Evolutionary conservation across 805 yeast species (phyloP), one percentile per base, ranked within the genome.

Genomic region (Grigorovia humatica): DNA sequence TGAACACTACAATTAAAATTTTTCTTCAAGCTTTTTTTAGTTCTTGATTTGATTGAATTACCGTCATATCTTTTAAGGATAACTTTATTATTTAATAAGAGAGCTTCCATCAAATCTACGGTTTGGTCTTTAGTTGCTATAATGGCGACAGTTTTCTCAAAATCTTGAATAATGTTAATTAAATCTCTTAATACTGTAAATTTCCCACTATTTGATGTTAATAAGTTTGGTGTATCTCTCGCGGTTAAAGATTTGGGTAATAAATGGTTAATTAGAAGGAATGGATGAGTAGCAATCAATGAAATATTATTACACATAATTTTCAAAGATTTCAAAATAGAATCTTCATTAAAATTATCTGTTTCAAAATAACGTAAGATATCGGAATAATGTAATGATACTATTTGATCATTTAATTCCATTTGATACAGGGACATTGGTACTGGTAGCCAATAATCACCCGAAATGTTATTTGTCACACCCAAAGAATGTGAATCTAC

Each of bases 321-420:
- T 54, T 81, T 78, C 65, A 91, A 74, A 0, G 95, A 82, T 61
- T 87, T 87, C n/a, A 81, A 72, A 41, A 85, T 78, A 30, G 86
- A 79, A 47, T 75, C 75, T 48, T 79, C 81, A 47, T 71, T 67
- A 44, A 67, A 72, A 51, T 72, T 70, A 38, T 71, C 68, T 1
- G 75, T 69, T 64, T 88, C 95, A 62, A 87, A 89, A 65, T 84
- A 90, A 67, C 88, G 83, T 59, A 91, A 72, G 52, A 91, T 88
- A 63, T 90, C 98, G 38, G 91, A 81, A 64, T 90, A 91, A 68
- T 91, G 98, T 43, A 89, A 72, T 1, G 96, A 86, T 12, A 91
- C 86, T 32, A 93, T 89, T 64, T 89, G 96, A 66, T 91, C 96
- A 11, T 90, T 87, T 49, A 91, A 74, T 60, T 89, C 93, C 60